Conservation (phyloP, 176 grass and related monocot genomes). For the Phoenix roebelenii region DNA sequence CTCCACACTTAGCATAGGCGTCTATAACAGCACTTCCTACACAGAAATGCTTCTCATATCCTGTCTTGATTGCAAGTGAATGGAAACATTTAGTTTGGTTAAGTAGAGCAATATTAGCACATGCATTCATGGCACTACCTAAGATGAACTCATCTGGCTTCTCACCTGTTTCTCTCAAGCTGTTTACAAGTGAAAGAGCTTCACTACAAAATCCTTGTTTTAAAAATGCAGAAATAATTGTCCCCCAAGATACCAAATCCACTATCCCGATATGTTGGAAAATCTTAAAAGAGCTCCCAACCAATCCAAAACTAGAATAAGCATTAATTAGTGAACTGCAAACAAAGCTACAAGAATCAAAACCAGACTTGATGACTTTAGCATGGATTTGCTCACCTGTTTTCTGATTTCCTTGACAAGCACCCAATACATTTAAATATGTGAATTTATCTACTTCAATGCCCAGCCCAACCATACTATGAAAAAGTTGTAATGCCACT, state of each 20-base stretch:
- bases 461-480: constrained; percentile 14
- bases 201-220: constrained; percentile 26
- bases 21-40: constrained; percentile 42
- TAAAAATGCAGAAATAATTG: constrained; percentile 36
- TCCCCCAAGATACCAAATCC: constrained; percentile 45
- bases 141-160: constrained; percentile 48
- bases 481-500: constrained; percentile 35
- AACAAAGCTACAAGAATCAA: constrained; percentile 32
- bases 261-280: constrained; percentile 15
- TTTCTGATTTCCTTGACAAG: constrained; percentile 18
- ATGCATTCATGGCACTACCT: constrained; percentile 29
- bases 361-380: constrained; percentile 35
- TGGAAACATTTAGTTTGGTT: constrained; percentile 33
- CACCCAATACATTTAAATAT: constrained; percentile 30
- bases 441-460: constrained; percentile 39
- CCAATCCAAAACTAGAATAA: constrained; percentile 22
- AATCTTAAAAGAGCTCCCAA: constrained; percentile 23
- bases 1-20: constrained; percentile 52
- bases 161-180: constrained; percentile 16
- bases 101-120: constrained; percentile 36
- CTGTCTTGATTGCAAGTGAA: constrained; percentile 33
- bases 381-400: constrained; percentile 33
- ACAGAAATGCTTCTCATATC: constrained; percentile 27
- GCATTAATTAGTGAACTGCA: constrained; percentile 40
- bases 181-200: constrained; percentile 25